phyloP scores from a whole-genome alignment of 371 early-diverging fungal genomes.

The Catenaria anguillulae region DNA sequence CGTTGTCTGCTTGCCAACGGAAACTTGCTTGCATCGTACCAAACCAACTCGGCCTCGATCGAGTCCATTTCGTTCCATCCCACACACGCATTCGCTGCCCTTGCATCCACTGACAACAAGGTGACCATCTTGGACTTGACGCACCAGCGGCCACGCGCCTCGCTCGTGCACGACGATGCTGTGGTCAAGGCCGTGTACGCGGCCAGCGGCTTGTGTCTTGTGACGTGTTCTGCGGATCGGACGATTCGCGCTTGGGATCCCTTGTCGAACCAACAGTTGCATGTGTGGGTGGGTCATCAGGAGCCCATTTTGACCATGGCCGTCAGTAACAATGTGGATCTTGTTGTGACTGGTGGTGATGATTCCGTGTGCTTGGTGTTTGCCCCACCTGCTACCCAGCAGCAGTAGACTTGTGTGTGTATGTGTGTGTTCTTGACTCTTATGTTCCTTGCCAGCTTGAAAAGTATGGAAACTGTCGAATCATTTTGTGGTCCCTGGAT shows the following conservation, averaged over 20 bases:
- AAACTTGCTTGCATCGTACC: slow-evolving; percentile 13
- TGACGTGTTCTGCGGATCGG: slow-evolving; percentile 54
- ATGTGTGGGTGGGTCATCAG: slow-evolving; percentile 69
- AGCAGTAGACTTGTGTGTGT: no score
- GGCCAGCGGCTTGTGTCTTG: slow-evolving; percentile 22
- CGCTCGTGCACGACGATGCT: slow-evolving; percentile 60
- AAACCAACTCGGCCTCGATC: background rate
- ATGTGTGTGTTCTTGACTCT: no score
- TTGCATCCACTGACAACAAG: slow-evolving; percentile 75
- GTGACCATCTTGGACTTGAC: slow-evolving; percentile 75
- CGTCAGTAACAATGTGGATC: slow-evolving; percentile 8
- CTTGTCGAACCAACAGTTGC: slow-evolving; percentile 51
- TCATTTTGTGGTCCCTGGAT: no score
- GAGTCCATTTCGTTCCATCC: slow-evolving; percentile 2
- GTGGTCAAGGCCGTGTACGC: slow-evolving; percentile 57
- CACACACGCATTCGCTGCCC: slow-evolving; percentile 56
- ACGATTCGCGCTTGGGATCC: slow-evolving; percentile 75
- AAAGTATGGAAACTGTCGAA: no score
- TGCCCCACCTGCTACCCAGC: no score
- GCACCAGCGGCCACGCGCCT: slow-evolving; percentile 50
- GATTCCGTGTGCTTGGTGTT: slow-evolving; percentile 31
- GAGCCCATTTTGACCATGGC: slow-evolving; percentile 54
- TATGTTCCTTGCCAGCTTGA: no score
- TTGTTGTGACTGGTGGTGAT: slow-evolving; percentile 59
- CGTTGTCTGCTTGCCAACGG: slow-evolving; percentile 54